phyloP scores from a whole-genome alignment of 192 early-diverging fungal genomes.

The Rhizophagus sp. region DNA sequence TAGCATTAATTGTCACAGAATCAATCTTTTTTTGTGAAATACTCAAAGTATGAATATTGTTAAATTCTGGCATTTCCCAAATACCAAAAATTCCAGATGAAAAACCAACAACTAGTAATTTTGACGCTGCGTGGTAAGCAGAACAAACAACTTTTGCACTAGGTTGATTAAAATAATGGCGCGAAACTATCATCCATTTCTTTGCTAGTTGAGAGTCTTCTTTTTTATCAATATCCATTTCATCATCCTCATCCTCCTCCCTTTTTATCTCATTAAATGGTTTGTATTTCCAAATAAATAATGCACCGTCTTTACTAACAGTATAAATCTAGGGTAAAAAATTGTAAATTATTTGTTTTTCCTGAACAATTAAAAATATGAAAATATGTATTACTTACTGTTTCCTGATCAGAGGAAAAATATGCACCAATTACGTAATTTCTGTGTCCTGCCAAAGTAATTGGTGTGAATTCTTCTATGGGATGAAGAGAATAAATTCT shows the following conservation, averaged over 20 bases:
- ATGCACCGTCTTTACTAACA: conserved; percentile 84
- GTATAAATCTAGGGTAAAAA: conserved; percentile 64
- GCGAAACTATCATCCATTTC: conserved; percentile 55
- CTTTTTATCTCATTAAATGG: conserved; percentile 42
- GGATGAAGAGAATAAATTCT: conserved; percentile 73
- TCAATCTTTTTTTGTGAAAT: conserved; percentile 94
- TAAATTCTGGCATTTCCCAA: conserved; percentile 96
- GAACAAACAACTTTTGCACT: conserved; percentile 77
- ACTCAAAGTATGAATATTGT: conserved; percentile 91
- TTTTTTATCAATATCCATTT: conserved; percentile 52
- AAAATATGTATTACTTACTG: conserved; percentile 25
- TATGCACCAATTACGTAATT: conserved; percentile 83
- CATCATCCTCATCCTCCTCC: conserved; percentile 58
- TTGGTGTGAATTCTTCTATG: conserved; percentile 69
- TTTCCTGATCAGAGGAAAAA: conserved; percentile 67
- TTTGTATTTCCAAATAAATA: conserved; percentile 75
- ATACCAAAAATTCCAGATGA: conserved; percentile 95
- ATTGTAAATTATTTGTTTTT: background rate
- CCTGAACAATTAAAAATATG: background rate
- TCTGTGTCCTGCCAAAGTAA: conserved; percentile 82
- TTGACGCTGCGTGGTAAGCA: conserved; percentile 70
- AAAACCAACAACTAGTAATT: conserved; percentile 88
- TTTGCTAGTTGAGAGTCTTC: conserved; percentile 39
- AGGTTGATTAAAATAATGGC: conserved; percentile 83
- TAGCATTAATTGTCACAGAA: conserved; percentile 82